Evolutionary conservation across 495 filamentous ascomycete species (phyloP), one percentile per base, ranked within the genome.

Genomic region (Pseudoneurospora amorphoporcata): DNA sequence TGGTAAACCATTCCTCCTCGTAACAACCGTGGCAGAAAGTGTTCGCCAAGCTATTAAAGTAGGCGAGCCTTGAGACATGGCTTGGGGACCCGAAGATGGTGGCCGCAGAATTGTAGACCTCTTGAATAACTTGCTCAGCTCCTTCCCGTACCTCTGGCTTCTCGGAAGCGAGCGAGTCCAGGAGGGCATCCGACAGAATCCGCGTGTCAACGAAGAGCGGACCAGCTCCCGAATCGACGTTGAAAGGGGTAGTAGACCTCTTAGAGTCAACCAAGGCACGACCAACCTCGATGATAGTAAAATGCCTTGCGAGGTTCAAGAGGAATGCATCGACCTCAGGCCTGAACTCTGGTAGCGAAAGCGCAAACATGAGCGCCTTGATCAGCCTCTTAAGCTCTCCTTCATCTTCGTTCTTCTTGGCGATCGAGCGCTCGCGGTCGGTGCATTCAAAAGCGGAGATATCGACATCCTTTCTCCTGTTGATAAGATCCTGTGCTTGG

Each of bases 1-100:
- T 99, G 16, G 93, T 92, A 77, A 94, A 98, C 96, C 96, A 99
- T 74, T 98, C 94, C 78, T 98, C 94, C 75, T 94, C 93, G 73
- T 97, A 92, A 78, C 96, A 99, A 73, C 92, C 92, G 79, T 99
- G 96, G 75, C 92, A 94, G 81, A 98, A 97, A 0, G 89, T 87
- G 72, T 89, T 90, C 29, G 90, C 88, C 12, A 98, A 83, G 77
- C 94, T 90, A 73, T 86, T 84, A 81, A 98, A 99, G 81, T 98
- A 94, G 1, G 88, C 87, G 10, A 98, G 83, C 69, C 89, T 88
- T 14, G 90, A 85, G 10, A 93, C 89, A 47, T 90, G 85, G n/a
- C 86, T 85, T 8, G 88, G 80, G 14, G 88, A 87, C 17, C 94
- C 95, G 76, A 98, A 93, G 37, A 99, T 92, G 17, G 88, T 87